These are phyloP conservation scores for Pulchroboletus neoregius DNA, from an alignment of 1,284 basidiomycete genomes.

Conservation along the genomic window DNA sequence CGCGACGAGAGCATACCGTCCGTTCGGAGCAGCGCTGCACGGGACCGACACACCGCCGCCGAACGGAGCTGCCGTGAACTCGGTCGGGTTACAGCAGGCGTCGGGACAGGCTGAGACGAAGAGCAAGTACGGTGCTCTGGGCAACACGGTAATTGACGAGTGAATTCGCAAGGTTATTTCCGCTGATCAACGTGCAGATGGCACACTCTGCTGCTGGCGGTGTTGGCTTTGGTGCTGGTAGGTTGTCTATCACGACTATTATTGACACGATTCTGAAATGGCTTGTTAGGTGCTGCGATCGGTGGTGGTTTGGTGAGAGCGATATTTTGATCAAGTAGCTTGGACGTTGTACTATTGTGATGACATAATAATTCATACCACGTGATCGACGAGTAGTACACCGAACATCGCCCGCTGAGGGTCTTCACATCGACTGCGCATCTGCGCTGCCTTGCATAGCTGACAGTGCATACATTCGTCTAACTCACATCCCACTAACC, in stretches of 20 bases:
- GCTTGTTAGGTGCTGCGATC: constrained; percentile 44
- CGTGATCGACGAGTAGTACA: no score
- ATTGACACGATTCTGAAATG: background rate
- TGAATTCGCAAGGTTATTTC: constrained; percentile 6
- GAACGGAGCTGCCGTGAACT: constrained; percentile 31
- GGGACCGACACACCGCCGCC: constrained; percentile 37
- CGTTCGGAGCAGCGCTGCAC: constrained; percentile 41
- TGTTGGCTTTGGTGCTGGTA: constrained; percentile 65
- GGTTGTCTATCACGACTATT: constrained; percentile 4
- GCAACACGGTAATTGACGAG: constrained; percentile 44
- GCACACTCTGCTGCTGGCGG: constrained; percentile 67
- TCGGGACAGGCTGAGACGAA: constrained; percentile 47
- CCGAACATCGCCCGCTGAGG: background rate
- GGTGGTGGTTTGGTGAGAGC: constrained; percentile 39
- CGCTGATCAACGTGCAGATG: constrained; percentile 42
- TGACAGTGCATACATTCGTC: constrained; percentile 7
- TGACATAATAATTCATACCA: constrained; percentile 23
- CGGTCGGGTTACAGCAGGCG: constrained; percentile 38
- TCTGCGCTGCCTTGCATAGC: constrained; percentile 15
- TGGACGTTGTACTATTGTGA: background rate
- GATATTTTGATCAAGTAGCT: constrained; percentile 38
- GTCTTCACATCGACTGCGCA: constrained; percentile 18
- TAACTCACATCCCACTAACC: background rate
- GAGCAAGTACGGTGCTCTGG: constrained; percentile 52
- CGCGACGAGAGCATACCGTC: constrained; percentile 34